Evolutionary conservation across 495 filamentous ascomycete genomes (phyloP).

Genomic region (Penicillium argentinense): DNA sequence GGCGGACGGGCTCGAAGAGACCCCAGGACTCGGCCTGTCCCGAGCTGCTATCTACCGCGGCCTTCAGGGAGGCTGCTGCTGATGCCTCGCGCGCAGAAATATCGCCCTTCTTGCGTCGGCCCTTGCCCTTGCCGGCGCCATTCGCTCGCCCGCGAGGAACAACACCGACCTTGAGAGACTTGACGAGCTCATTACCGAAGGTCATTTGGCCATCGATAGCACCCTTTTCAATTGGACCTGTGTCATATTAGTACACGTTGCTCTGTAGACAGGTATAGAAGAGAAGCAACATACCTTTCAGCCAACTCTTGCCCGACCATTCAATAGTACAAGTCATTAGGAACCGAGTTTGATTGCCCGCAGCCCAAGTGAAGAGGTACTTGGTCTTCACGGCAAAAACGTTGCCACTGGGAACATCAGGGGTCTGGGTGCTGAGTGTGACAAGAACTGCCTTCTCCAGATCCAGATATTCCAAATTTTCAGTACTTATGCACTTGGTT

Average conservation of each 20-base stretch:
- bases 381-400: conserved; percentile 89
- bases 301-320: conserved; percentile 97
- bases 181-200: conserved; percentile 75
- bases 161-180: conserved; percentile 70
- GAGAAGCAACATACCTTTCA: conserved; percentile 69
- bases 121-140: conserved; percentile 40
- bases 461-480: conserved; percentile 78
- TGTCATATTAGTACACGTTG: conserved; percentile 26
- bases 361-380: conserved; percentile 90
- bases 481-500: conserved; percentile 90
- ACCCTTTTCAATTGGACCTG: conserved; percentile 92
- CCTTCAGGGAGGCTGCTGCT: conserved; percentile 42
- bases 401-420: conserved; percentile 93
- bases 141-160: conserved; percentile 56
- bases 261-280: not conserved
- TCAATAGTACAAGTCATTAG: conserved; percentile 86
- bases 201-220: conserved; percentile 84
- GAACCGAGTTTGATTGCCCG: conserved; percentile 78
- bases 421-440: conserved; percentile 79
- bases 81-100: conserved; percentile 25
- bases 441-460: conserved; percentile 84
- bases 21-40: conserved; percentile 65
- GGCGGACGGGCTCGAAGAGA: conserved; percentile 71
- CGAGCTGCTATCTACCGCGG: conserved; percentile 41
- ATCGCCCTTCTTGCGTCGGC: conserved; percentile 57